A percentile compares a stretch with the other conserved stretches of the same genome.
Conservation (phyloP, 352 stramenopile genomes). For the Phytophthora sp. region DNA sequence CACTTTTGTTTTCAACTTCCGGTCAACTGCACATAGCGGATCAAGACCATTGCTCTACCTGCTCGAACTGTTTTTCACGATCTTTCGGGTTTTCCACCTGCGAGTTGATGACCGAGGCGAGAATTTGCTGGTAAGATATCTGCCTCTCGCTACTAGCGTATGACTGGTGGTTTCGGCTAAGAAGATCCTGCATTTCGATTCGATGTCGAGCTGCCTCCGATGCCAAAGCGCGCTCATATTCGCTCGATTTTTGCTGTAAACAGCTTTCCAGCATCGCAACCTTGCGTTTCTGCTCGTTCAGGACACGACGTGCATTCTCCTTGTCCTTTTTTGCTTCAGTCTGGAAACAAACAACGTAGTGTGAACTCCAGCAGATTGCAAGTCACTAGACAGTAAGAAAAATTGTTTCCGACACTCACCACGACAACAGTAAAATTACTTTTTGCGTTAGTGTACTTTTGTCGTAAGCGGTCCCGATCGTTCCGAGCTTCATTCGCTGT, state of each 20-base stretch:
- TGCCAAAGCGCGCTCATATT: slow-evolving; percentile 65
- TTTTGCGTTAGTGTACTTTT: slow-evolving; percentile 86
- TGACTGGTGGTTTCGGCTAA: slow-evolving; percentile 43
- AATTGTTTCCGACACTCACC: too few species aligned
- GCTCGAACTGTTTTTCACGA: slow-evolving; percentile 37
- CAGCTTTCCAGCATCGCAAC: slow-evolving; percentile 55
- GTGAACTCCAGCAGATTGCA: slow-evolving; percentile 3
- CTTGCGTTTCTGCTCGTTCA: slow-evolving; percentile 60
- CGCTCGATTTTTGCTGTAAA: slow-evolving; percentile 60
- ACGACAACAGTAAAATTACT: slow-evolving; percentile 75
- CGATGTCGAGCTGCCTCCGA: slow-evolving; percentile 51
- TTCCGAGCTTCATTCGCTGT: slow-evolving; percentile 53
- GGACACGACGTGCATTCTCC: slow-evolving; percentile 56
- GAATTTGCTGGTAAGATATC: slow-evolving; percentile 29
- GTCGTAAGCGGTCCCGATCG: slow-evolving; percentile 70
- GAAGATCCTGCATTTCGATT: slow-evolving; percentile 62
- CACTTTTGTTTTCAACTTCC: too few species aligned
- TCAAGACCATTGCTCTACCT: slow-evolving; percentile 9
- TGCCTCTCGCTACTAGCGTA: not conserved
- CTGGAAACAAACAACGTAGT: slow-evolving; percentile 31
- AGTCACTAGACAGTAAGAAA: too few species aligned
- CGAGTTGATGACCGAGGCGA: slow-evolving; percentile 24
- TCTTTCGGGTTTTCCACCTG: slow-evolving; percentile 29
- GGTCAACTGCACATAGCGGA: not conserved
- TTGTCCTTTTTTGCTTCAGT: slow-evolving; percentile 79